Evolutionary conservation across 2,329 filamentous ascomycete genomes (phyloP).

Genomic region (Scedosporium boydii): DNA sequence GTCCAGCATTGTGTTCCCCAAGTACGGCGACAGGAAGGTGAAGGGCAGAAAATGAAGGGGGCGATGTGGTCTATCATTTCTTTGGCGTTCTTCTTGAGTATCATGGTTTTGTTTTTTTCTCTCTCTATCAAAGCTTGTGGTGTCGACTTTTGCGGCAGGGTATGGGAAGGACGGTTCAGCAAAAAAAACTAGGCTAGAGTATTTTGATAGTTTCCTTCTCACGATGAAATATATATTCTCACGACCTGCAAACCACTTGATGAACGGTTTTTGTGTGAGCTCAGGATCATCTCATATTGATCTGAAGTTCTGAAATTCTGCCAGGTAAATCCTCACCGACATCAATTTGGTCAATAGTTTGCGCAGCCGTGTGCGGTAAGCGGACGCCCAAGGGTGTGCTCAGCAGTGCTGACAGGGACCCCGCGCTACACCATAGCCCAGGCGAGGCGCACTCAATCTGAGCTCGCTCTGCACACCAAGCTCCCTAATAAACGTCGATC

Average conservation of each 20-base stretch:
- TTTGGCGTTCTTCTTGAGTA: neutral
- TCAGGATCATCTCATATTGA: too few relatives aligned
- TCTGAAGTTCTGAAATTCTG: too few relatives aligned
- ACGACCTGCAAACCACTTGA: too few relatives aligned
- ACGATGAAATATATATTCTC: neutral
- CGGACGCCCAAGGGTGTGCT: neutral
- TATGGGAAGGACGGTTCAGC: neutral
- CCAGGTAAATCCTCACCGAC: too few relatives aligned
- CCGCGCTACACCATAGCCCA: neutral
- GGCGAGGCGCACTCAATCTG: too few relatives aligned
- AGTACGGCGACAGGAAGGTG: slow-evolving; percentile 41
- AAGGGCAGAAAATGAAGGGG: slow-evolving; percentile 30
- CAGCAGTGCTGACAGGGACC: neutral
- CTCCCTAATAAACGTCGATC: too few relatives aligned
- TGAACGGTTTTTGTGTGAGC: too few relatives aligned
- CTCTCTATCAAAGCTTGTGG: neutral
- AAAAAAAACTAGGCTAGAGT: neutral
- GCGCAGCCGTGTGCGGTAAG: neutral
- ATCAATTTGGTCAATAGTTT: neutral
- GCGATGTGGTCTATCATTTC: neutral
- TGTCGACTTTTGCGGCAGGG: neutral
- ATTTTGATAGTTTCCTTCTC: neutral
- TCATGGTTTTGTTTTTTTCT: neutral
- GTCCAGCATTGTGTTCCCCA: slow-evolving; percentile 50
- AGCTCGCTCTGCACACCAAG: too few relatives aligned